Percentiles rank a stretch among this genome's conserved stretches.
Evolutionary conservation across 225 moss, liverwort and hornwort genomes (phyloP).

Genomic region (Physcomitrium patens): DNA sequence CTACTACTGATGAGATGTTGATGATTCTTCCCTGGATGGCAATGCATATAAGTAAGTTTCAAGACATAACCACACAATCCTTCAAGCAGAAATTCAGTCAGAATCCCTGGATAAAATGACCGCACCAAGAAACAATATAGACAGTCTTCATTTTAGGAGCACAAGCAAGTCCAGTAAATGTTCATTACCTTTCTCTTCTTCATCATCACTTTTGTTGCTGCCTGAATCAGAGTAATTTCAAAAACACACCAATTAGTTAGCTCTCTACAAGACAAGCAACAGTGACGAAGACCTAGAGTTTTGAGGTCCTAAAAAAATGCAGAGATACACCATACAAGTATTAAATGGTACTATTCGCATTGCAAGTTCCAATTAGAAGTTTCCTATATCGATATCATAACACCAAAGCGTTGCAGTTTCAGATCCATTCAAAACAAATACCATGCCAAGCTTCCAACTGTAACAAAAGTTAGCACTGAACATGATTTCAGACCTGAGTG

Average conservation of each 20-base stretch:
- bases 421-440: too few relatives aligned
- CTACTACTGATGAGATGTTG: constrained; percentile 93
- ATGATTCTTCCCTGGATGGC: constrained; percentile 69
- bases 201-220: constrained; percentile 96
- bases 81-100: background rate
- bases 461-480: background rate
- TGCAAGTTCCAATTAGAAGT: background rate
- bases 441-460: too few relatives aligned
- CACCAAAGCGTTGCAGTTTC: too few relatives aligned
- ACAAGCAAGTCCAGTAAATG: background rate
- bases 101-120: background rate
- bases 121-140: background rate
- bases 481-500: constrained; percentile 66
- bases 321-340: background rate
- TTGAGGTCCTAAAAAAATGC: background rate
- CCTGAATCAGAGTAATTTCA: constrained; percentile 45
- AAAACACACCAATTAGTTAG: constrained; percentile 5
- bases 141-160: background rate
- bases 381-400: too few relatives aligned
- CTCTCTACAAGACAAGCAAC: background rate
- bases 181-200: constrained; percentile 82
- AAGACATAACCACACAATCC: constrained; percentile 3
- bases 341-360: background rate
- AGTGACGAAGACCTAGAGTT: background rate
- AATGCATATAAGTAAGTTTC: background rate